Percentiles rank a stretch among this genome's conserved stretches.
Conservation (phyloP, 345 rosid species). For the Salix exigua region DNA sequence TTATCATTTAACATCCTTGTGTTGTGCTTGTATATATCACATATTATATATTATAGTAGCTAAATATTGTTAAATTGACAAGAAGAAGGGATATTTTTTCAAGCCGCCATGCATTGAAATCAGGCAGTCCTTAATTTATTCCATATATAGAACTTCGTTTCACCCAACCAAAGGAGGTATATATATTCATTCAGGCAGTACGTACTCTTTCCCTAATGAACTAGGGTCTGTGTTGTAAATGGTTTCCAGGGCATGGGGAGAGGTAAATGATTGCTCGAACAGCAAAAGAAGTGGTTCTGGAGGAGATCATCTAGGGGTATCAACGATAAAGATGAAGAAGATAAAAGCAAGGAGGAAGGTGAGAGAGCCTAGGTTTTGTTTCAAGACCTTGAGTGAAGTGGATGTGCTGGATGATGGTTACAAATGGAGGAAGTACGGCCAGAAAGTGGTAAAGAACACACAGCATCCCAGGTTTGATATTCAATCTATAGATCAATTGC, state of each 20-base stretch:
- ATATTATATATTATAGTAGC: neutral
- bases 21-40: neutral
- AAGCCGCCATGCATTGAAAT: neutral
- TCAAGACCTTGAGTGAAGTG: conserved; percentile 93
- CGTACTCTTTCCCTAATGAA: neutral
- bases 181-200: neutral
- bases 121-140: neutral
- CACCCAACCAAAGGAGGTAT: neutral
- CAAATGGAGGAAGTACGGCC: conserved; percentile 98
- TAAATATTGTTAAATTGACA: neutral
- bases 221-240: neutral
- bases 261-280: conserved; percentile 29
- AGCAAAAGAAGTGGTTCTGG: conserved; percentile 37
- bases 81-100: neutral
- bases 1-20: neutral
- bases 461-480: conserved; percentile 81
- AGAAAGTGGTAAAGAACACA: conserved; percentile 98
- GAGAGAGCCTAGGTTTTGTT: conserved; percentile 96
- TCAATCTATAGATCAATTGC: neutral
- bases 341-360: conserved; percentile 79
- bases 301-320: conserved; percentile 42
- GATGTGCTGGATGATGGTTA: conserved; percentile 98
- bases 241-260: conserved; percentile 58
- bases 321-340: conserved; percentile 75
- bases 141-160: neutral